Evolutionary conservation across 164 flowering plant species (phyloP), one percentile per base, ranked within the genome.

Genomic region (Kingdonia uniflora): DNA sequence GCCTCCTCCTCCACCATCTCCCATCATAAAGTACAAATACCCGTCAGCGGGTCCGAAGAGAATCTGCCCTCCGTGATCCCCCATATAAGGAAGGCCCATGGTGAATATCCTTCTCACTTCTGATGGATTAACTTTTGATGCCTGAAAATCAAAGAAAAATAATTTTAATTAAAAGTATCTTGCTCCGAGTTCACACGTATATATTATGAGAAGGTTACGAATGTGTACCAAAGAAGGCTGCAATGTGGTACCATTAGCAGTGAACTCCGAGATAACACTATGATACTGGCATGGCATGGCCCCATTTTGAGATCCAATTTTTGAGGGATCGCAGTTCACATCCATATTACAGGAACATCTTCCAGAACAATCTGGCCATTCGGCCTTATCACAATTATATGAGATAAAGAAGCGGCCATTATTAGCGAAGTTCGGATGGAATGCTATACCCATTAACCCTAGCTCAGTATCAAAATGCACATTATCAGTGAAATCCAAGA

Each of bases 41-140:
- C 90, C 91, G 55, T 91, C 97, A 17, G 54, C 41, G 6, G 96
- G 98, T 44, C 95, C 92, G 64, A 91, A 85, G 26, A 91, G 80
- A 54, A 91, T 83, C 65, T 91, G 97, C 11, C 97, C 96, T 5
- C 63, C 95, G 56, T 81, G 90, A 64, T 81, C 78, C 55, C 74
- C 53, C 13, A 82, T 77, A 61, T 73, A 85, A 20, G 95, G 90
- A 17, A 87, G 82, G 1, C 96, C 97, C 85, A 91, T 85, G 1
- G 97, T 87, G 44, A 91, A 80, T 54, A 87, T 85, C 73, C 96
- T 85, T 68, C 87, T 81, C 23, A 85, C 92, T 73, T 91, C 97
- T 6, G 65, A 25, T 35, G 96, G 87, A 39, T 69, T 76, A 29
- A 86, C 96, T 54, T 38, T 70, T 52, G 61, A 58, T 43, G 82